These are phyloP conservation scores for Saturnispora ahearnii DNA, from an alignment of 805 yeast species.

Conservation along the genomic window DNA sequence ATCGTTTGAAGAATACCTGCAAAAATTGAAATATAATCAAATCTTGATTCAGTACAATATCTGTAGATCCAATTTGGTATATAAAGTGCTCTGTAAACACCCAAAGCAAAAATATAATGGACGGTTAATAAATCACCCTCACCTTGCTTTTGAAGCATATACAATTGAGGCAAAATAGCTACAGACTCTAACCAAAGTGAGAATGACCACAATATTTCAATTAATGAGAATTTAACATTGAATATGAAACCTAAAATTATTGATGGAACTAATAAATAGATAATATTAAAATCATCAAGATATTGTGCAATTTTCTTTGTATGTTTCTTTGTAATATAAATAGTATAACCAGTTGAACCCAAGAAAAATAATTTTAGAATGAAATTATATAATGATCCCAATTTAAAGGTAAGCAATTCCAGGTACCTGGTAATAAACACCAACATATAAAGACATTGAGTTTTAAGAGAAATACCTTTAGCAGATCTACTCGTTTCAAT, in stretches of 20 bases:
- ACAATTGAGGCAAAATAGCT: slow-evolving; percentile 88
- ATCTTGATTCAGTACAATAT: slow-evolving; percentile 50
- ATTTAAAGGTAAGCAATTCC: slow-evolving; percentile 45
- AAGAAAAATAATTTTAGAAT: slow-evolving; percentile 78
- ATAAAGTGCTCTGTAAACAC: slow-evolving; percentile 80
- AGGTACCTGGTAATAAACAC: slow-evolving; percentile 70
- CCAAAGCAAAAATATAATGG: slow-evolving; percentile 91
- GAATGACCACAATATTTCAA: slow-evolving; percentile 78
- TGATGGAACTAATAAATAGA: slow-evolving; percentile 60
- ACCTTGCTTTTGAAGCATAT: slow-evolving; percentile 81
- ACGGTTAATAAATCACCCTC: slow-evolving; percentile 80
- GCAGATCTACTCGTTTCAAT: slow-evolving; percentile 58
- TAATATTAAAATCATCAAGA: slow-evolving; percentile 58
- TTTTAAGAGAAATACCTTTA: slow-evolving; percentile 80
- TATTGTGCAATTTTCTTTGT: slow-evolving; percentile 55
- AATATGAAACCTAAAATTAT: slow-evolving; percentile 49
- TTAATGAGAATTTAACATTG: slow-evolving; percentile 51
- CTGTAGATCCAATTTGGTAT: slow-evolving; percentile 95
- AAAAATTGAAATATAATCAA: slow-evolving; percentile 61
- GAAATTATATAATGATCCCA: slow-evolving; percentile 63
- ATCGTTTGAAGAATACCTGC: slow-evolving; percentile 84
- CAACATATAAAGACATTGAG: slow-evolving; percentile 68
- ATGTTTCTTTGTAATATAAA: slow-evolving; percentile 61
- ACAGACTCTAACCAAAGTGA: slow-evolving; percentile 88
- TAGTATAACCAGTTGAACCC: slow-evolving; percentile 62